These are phyloP conservation scores for Talaromyces piceae DNA, from an alignment of 2,329 filamentous ascomycete species.

Conservation along the genomic window DNA sequence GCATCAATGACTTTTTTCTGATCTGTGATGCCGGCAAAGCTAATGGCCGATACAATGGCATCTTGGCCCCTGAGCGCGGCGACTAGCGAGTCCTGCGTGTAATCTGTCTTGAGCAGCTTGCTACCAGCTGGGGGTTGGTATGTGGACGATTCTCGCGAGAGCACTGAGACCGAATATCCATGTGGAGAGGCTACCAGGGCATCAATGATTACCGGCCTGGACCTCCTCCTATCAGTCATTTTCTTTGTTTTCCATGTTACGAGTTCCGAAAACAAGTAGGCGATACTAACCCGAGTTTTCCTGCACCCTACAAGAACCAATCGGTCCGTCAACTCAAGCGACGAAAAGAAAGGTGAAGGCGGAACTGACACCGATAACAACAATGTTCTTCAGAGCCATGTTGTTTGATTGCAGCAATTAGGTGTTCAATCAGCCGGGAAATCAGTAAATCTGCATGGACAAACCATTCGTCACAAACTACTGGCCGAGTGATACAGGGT, in stretches of 20 bases:
- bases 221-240: not conserved
- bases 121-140: conserved; percentile 10
- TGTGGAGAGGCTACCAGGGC: conserved; percentile 11
- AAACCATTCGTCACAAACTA: too few relatives aligned
- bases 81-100: conserved; percentile 15
- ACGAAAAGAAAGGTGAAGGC: too few relatives aligned
- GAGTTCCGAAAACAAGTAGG: too few relatives aligned
- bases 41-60: conserved; percentile 17
- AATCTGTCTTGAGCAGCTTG: conserved; percentile 15
- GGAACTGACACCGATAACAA: conserved; percentile 2
- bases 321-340: not conserved
- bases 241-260: not conserved
- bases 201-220: conserved; percentile 7
- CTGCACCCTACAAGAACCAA: not conserved
- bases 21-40: conserved; percentile 21
- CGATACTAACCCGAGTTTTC: conserved; percentile 1
- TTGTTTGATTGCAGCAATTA: not conserved
- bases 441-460: too few relatives aligned
- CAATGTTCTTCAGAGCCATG: conserved; percentile 1
- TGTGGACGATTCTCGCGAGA: conserved; percentile 12
- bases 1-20: conserved; percentile 52
- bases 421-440: too few relatives aligned
- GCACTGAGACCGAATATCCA: conserved; percentile 13
- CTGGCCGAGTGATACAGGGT: too few relatives aligned
- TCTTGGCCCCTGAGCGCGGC: conserved; percentile 16